These are phyloP conservation scores for Crithidia mellificae DNA, from an alignment of 208 protist genomes.

Conservation along the genomic window DNA sequence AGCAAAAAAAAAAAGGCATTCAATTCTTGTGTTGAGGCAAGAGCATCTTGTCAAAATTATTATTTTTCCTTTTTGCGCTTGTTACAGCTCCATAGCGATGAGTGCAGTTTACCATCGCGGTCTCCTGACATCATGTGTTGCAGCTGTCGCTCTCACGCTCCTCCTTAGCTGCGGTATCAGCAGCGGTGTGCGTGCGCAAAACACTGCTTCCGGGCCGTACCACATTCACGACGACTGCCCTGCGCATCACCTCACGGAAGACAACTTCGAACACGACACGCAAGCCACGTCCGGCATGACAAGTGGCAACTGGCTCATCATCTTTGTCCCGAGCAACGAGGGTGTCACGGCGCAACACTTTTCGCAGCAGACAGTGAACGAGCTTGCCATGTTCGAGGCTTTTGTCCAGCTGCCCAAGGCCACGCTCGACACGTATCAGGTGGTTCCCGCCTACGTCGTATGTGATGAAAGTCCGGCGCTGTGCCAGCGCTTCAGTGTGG, in stretches of 20 bases:
- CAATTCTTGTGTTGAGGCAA: too few species aligned
- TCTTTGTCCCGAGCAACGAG: slow-evolving; percentile 29
- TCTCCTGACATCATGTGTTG: background rate
- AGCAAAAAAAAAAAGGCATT: too few species aligned
- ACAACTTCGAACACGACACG: slow-evolving; percentile 30
- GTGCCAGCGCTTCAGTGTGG: slow-evolving; percentile 20
- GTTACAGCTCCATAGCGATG: background rate
- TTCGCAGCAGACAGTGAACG: slow-evolving; percentile 20
- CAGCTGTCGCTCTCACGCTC: background rate
- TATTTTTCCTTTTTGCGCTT: background rate
- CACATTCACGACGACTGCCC: slow-evolving; percentile 12
- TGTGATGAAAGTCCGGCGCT: slow-evolving; percentile 29
- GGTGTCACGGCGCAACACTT: slow-evolving; percentile 16
- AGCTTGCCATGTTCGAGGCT: slow-evolving; percentile 19
- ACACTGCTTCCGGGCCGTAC: slow-evolving; percentile 4
- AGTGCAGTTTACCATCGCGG: background rate
- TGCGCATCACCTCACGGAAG: slow-evolving; percentile 15
- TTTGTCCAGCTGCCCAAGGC: slow-evolving; percentile 18
- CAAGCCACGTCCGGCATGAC: slow-evolving; percentile 30
- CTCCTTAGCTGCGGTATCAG: background rate
- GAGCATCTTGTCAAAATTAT: background rate
- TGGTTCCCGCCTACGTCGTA: slow-evolving; percentile 27
- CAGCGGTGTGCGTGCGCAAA: background rate
- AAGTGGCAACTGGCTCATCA: slow-evolving; percentile 36
- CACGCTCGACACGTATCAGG: slow-evolving; percentile 19